Base-by-base conservation (phyloP, 192 early-diverging fungal species). In the Backusella morwellensis region DNA sequence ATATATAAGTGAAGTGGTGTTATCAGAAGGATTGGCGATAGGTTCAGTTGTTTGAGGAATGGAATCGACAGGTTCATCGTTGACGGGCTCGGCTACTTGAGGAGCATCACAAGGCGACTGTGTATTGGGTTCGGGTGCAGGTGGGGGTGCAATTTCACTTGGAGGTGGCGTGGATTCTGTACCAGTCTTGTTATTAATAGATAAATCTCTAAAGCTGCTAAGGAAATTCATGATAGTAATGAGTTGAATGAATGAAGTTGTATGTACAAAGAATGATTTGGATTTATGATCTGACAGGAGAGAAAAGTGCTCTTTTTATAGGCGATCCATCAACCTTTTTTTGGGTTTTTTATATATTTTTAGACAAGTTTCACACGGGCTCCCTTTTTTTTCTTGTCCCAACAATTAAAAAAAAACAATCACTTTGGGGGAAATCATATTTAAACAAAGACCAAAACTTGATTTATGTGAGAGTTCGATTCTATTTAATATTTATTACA, bases 401-500 rank as follows among this genome's bases (percentile, higher is more conserved):
- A 56, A 56, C 23, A 56, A 56, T 54, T 12, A 59, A 7, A 23
- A 26, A 59, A 59, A 59, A 21, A 56, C 5, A 56, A 5, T 14
- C n/a, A 54, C 4, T 19, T 21, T 21, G n/a, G 2, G 9, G 21
- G 21, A n/a, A n/a, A 11, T 52, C 6, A 6, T 52, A 52, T n/a
- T 52, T 52, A 56, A 21, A 21, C 19, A 54, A 50, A 56, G 21
- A 26, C 21, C 54, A 26, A 52, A n/a, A 59, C 9, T 26, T 56
- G 54, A 56, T 72, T 59, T 54, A 59, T 59, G 54, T 59, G 23
- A 56, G 23, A 26, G 54, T 59, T 59, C 54, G 21, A 59, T 63
- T 63, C 56, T 63, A 63, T 63, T 63, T 63, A 63, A 63, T 63
- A 63, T 63, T 63, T 63, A 63, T 63, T 63, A 63, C 56, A 63